Percentiles rank a stretch among this genome's conserved stretches.
phyloP scores from a whole-genome alignment of 495 filamentous ascomycete species.

The Talaromyces wortmannii region DNA sequence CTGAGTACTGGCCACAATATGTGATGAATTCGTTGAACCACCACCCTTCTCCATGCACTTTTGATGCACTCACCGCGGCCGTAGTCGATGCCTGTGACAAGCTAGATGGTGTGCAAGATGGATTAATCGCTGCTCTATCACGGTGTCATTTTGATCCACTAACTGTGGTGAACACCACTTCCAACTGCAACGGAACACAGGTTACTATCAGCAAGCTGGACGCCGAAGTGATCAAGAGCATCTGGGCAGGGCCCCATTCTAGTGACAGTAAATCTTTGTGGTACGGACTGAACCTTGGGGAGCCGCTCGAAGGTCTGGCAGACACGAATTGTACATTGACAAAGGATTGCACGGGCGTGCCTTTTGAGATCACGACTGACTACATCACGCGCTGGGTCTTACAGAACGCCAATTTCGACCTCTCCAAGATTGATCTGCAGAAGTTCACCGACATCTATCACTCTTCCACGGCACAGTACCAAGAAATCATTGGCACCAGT shows the following conservation, averaged over 20 bases:
- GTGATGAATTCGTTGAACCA: conserved; percentile 15
- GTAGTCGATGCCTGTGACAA: conserved; percentile 37
- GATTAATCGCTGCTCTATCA: conserved; percentile 46
- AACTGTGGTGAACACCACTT: conserved; percentile 39
- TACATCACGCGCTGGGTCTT: conserved; percentile 29
- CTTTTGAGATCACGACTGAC: conserved; percentile 12
- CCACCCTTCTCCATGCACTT: conserved; percentile 27
- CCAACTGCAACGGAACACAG: conserved; percentile 20
- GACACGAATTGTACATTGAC: conserved; percentile 7
- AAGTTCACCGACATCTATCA: too few species aligned
- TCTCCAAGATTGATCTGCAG: too few species aligned
- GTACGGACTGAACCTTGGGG: conserved; percentile 18
- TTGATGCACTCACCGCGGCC: conserved; percentile 37
- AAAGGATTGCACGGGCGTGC: conserved; percentile 8
- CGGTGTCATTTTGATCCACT: conserved; percentile 44
- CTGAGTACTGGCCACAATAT: conserved; percentile 12
- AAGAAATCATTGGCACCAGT: too few species aligned
- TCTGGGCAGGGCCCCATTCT: conserved; percentile 17
- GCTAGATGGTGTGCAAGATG: conserved; percentile 50
- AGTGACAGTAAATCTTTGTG: conserved; percentile 14
- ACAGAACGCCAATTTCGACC: conserved; percentile 9
- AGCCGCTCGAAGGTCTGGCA: conserved; percentile 5
- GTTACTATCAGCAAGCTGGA: conserved; percentile 9
- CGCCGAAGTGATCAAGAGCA: conserved; percentile 10
- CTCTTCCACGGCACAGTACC: too few species aligned